Conservation (phyloP, 2,329 filamentous ascomycete genomes). For the Xylariomycetidae sp. region DNA sequence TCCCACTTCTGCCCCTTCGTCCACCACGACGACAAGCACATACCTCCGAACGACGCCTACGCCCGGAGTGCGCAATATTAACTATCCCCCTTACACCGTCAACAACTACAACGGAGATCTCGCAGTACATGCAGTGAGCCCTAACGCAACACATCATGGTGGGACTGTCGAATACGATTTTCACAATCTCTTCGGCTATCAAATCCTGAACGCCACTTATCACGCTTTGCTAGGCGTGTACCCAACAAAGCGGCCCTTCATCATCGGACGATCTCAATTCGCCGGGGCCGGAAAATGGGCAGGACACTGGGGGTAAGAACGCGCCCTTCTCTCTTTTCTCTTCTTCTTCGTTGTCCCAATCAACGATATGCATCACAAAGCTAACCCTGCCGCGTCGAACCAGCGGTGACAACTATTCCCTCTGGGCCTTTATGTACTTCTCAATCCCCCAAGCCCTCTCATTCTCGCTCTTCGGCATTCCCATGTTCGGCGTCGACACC, state of each 20-base stretch:
- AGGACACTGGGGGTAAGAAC: conserved; percentile 64
- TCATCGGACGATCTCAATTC: conserved; percentile 80
- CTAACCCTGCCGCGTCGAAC: neutral
- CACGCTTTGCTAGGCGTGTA: conserved; percentile 60
- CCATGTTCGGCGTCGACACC: conserved; percentile 70
- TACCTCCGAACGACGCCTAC: conserved; percentile 59
- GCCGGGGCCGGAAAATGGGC: conserved; percentile 70
- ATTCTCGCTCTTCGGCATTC: conserved; percentile 70
- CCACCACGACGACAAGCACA: conserved; percentile 33
- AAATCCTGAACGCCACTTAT: conserved; percentile 74
- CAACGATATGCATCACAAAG: neutral
- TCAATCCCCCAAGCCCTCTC: conserved; percentile 73
- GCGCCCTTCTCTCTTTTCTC: neutral
- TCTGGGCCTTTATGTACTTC: conserved; percentile 70
- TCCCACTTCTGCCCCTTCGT: no score
- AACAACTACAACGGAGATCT: conserved; percentile 71
- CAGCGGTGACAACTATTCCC: conserved; percentile 65
- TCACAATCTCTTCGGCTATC: conserved; percentile 74
- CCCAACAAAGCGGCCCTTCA: conserved; percentile 70
- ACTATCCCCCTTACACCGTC: conserved; percentile 72
- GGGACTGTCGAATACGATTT: conserved; percentile 75
- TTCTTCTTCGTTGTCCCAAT: conserved; percentile 2
- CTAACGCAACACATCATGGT: conserved; percentile 73
- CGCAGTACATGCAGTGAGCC: conserved; percentile 66
- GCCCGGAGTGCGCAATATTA: conserved; percentile 60